These are phyloP conservation scores for Diaporthe eres DNA, from an alignment of 2,329 filamentous ascomycete genomes.

Conservation along the genomic window DNA sequence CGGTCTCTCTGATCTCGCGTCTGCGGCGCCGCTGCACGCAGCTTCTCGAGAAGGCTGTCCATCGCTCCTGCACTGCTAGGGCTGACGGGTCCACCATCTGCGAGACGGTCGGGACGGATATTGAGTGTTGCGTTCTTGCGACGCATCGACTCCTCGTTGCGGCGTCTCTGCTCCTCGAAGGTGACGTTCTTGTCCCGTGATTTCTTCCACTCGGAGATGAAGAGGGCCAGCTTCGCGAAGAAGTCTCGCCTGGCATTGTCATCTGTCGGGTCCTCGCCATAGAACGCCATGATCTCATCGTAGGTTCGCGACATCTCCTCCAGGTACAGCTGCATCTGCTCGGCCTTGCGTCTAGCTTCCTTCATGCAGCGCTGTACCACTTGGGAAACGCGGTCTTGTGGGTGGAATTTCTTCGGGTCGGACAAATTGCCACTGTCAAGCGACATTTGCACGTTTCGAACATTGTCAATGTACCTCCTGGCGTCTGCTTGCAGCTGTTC, in stretches of 20 bases:
- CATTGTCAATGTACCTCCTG: constrained; percentile 92
- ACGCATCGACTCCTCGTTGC: constrained; percentile 93
- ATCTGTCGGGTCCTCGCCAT: constrained; percentile 92
- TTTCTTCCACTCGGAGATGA: constrained; percentile 96
- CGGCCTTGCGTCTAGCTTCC: constrained; percentile 93
- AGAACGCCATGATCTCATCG: constrained; percentile 96
- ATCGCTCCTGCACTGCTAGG: constrained; percentile 89
- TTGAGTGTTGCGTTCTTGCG: constrained; percentile 85
- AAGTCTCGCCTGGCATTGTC: constrained; percentile 96
- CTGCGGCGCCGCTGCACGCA: constrained; percentile 92
- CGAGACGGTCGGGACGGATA: constrained; percentile 59
- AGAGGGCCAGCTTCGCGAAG: constrained; percentile 92
- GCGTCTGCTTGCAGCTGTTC: constrained; percentile 91
- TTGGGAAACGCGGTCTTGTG: constrained; percentile 93
- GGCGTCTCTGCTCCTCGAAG: constrained; percentile 84
- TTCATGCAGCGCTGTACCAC: constrained; percentile 96
- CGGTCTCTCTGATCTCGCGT: constrained; percentile 90
- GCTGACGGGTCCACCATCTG: constrained; percentile 67
- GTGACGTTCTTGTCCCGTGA: constrained; percentile 91
- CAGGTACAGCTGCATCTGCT: constrained; percentile 93
- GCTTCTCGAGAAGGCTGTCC: constrained; percentile 95
- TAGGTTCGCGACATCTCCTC: constrained; percentile 94
- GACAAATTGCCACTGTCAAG: constrained; percentile 94
- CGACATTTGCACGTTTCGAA: constrained; percentile 92
- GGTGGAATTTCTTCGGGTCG: constrained; percentile 97